Conservation (phyloP, 768 basidiomycete species). For the Lentinula sp. region DNA sequence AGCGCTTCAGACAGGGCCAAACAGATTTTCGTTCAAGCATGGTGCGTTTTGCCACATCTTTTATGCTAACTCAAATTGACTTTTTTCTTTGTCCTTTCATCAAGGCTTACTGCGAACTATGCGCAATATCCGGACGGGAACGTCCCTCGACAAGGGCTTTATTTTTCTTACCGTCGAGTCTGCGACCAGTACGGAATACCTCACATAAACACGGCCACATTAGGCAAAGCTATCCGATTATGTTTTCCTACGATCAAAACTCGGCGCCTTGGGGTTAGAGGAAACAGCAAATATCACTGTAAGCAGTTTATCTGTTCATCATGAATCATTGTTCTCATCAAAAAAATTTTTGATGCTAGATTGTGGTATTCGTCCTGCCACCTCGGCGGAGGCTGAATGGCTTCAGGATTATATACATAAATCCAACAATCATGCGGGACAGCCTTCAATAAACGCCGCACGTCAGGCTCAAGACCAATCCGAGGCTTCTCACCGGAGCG, state of each 20-base stretch:
- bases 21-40: slow-evolving; percentile 90
- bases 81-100: slow-evolving; percentile 12
- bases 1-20: slow-evolving; percentile 89
- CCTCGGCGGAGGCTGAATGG: slow-evolving; percentile 86
- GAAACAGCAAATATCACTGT: slow-evolving; percentile 98
- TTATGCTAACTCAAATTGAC: not conserved
- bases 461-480: slow-evolving; percentile 65
- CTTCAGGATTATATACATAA: slow-evolving; percentile 89
- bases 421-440: slow-evolving; percentile 80
- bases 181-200: slow-evolving; percentile 92
- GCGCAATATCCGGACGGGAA: slow-evolving; percentile 90
- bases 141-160: slow-evolving; percentile 89
- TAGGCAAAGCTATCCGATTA: slow-evolving; percentile 90
- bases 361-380: slow-evolving; percentile 91
- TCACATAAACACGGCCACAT: slow-evolving; percentile 92
- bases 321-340: slow-evolving; percentile 18
- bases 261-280: slow-evolving; percentile 83
- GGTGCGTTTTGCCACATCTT: slow-evolving; percentile 42
- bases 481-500: slow-evolving; percentile 52
- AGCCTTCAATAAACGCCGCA: slow-evolving; percentile 69
- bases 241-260: slow-evolving; percentile 97
- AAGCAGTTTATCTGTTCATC: slow-evolving; percentile 30
- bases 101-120: slow-evolving; percentile 83
- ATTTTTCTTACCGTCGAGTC: slow-evolving; percentile 86
- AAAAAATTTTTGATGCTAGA: slow-evolving; percentile 46